These are phyloP conservation scores for Blastobotrys capitulatus DNA, from an alignment of 1,139 yeast species.

Conservation along the genomic window DNA sequence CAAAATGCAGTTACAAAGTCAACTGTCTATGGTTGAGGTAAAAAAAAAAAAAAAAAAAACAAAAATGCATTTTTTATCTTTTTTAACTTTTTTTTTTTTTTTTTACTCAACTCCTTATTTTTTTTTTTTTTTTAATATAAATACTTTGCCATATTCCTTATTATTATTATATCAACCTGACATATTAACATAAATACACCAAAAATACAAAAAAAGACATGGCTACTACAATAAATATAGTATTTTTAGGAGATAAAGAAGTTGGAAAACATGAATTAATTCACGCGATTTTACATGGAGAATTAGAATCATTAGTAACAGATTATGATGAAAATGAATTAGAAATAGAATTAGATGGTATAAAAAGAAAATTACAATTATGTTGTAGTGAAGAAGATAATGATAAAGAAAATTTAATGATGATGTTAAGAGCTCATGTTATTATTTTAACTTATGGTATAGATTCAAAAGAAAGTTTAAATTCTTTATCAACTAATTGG, in stretches of 20 bases:
- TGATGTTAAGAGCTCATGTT: constrained; percentile 8
- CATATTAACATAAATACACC: no score
- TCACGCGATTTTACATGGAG: constrained; percentile 5
- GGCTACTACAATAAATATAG: constrained; percentile 2
- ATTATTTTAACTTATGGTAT: constrained; percentile 3
- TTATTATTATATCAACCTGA: no score
- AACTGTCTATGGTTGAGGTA: no score
- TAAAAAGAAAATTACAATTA: not conserved
- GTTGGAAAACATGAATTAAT: constrained; percentile 9
- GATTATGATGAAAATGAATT: constrained; percentile 6
- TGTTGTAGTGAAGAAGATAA: constrained; percentile 3
- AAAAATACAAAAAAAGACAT: no score
- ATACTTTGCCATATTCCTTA: no score
- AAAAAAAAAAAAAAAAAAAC: no score
- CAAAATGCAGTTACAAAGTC: no score
- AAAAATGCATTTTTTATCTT: no score
- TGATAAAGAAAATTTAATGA: constrained; percentile 1
- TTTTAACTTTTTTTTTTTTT: no score
- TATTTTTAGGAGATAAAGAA: constrained; percentile 8
- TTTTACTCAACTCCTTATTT: no score
- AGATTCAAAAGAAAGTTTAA: constrained; percentile 3
- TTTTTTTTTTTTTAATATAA: no score
- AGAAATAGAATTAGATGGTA: constrained; percentile 3
- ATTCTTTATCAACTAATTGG: constrained; percentile 1
- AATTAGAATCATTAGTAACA: constrained; percentile 7